Base-by-base conservation (phyloP, 129 eudicot species). In the Lonicera japonica region DNA sequence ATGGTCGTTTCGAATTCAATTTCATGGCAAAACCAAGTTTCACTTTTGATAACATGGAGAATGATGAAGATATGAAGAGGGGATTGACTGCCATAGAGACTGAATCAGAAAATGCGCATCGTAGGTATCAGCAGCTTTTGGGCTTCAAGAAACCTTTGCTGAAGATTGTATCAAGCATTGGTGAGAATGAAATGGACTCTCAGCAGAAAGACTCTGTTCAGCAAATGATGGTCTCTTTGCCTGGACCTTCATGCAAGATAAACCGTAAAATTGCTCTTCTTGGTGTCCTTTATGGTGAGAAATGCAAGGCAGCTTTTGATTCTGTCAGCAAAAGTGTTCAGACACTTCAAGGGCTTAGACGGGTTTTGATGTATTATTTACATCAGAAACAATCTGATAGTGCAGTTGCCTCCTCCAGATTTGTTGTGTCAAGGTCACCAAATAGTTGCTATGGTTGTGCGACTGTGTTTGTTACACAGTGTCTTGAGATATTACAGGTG, bases 131-230 rank as follows among this genome's bases (percentile, higher is more conserved):
- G 66, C 99, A 94, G 83, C 95, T 94, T 54, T 75, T 94, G 67
- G 96, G 96, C 39, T 94, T 94, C 65, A 94, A 94, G 74, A 94
- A 94, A 72, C 99, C 99, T 57, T 65, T 94, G 57, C 74, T 94
- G 60, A 94, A 94, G 84, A 94, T 94, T 70, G 99, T 94, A n/a
- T 88, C 99, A 40, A 94, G 99, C 77, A 81, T 94, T 13, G 99
- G 99, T 7, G 99, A 94, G 78, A 88, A 86, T 67, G 99, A 94
- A 53, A 94, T 94, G 82, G 99, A 94, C 77, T 88, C 99, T 23
- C 99, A 94, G 70, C 99, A 94, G 79, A 94, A 94, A 77, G 99
- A 94, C 77, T 88, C 99, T 41, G 99, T 94, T 54, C 99, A 94
- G 79, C 99, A 94, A 71, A 94, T 94, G 99, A 94, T 94, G 99